Evolutionary conservation across 495 filamentous ascomycete genomes (phyloP).

Genomic region (Annulohypoxylon bovei): DNA sequence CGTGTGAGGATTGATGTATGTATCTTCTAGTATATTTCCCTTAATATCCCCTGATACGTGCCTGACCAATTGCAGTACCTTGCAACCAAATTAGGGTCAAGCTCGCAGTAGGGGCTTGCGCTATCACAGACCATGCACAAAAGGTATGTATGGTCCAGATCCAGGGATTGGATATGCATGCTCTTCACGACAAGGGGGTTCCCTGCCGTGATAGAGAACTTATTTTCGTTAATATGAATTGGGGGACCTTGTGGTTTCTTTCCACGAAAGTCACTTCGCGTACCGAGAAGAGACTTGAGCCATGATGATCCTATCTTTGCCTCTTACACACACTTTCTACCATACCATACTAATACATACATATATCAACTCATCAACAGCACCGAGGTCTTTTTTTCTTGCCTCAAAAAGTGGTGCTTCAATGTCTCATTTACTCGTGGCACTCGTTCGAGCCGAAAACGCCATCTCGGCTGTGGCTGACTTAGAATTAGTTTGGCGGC

Average conservation of each 20-base stretch:
- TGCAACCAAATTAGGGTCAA: slow-evolving; percentile 38
- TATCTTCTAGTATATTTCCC: slow-evolving; percentile 12
- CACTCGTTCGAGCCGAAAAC: slow-evolving; percentile 10
- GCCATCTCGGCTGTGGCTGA: slow-evolving; percentile 37
- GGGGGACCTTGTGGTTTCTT: slow-evolving; percentile 4
- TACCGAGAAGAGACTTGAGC: slow-evolving; percentile 17
- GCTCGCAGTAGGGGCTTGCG: slow-evolving; percentile 32
- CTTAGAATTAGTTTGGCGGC: slow-evolving; percentile 3
- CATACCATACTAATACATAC: neutral
- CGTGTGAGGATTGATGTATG: neutral
- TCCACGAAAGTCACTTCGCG: slow-evolving; percentile 27
- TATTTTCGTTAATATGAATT: slow-evolving; percentile 18
- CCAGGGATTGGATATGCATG: slow-evolving; percentile 41
- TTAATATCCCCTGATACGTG: slow-evolving; percentile 33
- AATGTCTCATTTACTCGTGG: slow-evolving; percentile 40
- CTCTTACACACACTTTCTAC: neutral
- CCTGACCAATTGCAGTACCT: slow-evolving; percentile 32
- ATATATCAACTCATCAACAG: neutral
- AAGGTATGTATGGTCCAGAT: slow-evolving; percentile 28
- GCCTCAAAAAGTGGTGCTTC: neutral
- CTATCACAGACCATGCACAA: slow-evolving; percentile 35
- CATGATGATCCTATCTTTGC: slow-evolving; percentile 21
- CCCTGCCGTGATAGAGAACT: slow-evolving; percentile 36
- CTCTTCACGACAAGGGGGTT: slow-evolving; percentile 32
- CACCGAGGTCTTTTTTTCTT: neutral